Evolutionary conservation across 345 rosid genomes (phyloP).

Genomic region (Salix dunnii): DNA sequence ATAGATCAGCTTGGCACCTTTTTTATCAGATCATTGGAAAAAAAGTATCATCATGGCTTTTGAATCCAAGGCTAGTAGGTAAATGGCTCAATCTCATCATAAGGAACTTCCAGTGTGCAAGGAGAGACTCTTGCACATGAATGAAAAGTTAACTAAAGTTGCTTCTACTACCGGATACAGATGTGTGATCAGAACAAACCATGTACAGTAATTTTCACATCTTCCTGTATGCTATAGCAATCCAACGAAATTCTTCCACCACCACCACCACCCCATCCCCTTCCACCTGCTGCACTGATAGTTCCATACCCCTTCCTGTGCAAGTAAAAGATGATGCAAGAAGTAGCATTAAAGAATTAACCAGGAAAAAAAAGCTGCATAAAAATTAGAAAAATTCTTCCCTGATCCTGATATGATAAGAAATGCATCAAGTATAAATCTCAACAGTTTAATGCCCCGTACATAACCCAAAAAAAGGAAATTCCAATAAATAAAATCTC

Average conservation of each 20-base stretch:
- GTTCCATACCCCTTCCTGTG: conserved; percentile 85
- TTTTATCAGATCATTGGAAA: not conserved
- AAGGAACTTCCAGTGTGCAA: conserved; percentile 1
- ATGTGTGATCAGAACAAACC: conserved; percentile 57
- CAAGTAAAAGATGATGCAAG: conserved; percentile 17
- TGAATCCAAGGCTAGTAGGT: not conserved
- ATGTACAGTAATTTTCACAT: conserved; percentile 73
- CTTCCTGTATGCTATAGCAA: conserved; percentile 97
- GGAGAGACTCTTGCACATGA: conserved; percentile 23
- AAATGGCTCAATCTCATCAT: not conserved
- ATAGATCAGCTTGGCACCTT: not conserved
- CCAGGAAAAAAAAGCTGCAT: not conserved
- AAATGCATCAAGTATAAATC: conserved; percentile 5
- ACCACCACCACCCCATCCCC: conserved; percentile 95
- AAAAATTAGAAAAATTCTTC: not conserved
- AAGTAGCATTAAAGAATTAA: not conserved
- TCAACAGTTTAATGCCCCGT: not conserved
- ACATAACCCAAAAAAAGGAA: not conserved
- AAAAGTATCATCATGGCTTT: not conserved
- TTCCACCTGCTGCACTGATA: conserved; percentile 88
- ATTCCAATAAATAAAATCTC: not conserved
- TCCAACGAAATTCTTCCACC: conserved; percentile 95
- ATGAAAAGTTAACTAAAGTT: conserved; percentile 23
- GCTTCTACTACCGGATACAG: conserved; percentile 22
- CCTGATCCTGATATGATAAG: not conserved